phyloP scores from a whole-genome alignment of 225 moss, liverwort and hornwort genomes.

The Lunularia cruciata region DNA sequence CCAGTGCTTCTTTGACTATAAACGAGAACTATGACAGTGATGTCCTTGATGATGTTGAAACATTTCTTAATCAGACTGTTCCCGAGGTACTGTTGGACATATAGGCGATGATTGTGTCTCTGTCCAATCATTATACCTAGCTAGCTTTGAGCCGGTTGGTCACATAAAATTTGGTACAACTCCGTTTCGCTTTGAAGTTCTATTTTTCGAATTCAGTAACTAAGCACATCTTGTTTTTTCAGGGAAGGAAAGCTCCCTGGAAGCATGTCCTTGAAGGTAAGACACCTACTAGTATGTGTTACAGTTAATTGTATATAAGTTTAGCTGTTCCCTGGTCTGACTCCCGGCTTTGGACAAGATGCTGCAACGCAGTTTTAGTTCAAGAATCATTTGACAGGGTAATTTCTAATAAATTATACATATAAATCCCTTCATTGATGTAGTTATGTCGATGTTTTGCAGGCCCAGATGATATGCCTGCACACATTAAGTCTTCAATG shows the following conservation, averaged over 20 bases:
- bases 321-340: no score
- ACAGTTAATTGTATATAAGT: not conserved
- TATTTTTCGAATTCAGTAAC: not conserved
- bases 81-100: slow-evolving; percentile 56
- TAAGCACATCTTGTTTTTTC: not conserved
- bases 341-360: no score
- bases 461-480: slow-evolving; percentile 98
- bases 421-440: not conserved
- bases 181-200: not conserved
- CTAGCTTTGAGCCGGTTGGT: not conserved
- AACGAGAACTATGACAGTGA: slow-evolving; percentile 94
- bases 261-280: slow-evolving; percentile 93
- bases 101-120: not conserved
- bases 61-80: slow-evolving; percentile 78
- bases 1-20: slow-evolving; percentile 93
- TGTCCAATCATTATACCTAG: no score
- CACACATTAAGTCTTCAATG: slow-evolving; percentile 93
- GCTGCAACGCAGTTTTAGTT: no score
- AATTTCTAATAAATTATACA: no score
- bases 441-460: slow-evolving; percentile 17
- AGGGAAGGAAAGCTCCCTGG: slow-evolving; percentile 93
- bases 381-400: no score
- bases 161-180: not conserved
- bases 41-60: slow-evolving; percentile 91
- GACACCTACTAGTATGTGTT: not conserved